phyloP scores from a whole-genome alignment of 2,329 filamentous ascomycete genomes.

The Cladobotryum protrusum region DNA sequence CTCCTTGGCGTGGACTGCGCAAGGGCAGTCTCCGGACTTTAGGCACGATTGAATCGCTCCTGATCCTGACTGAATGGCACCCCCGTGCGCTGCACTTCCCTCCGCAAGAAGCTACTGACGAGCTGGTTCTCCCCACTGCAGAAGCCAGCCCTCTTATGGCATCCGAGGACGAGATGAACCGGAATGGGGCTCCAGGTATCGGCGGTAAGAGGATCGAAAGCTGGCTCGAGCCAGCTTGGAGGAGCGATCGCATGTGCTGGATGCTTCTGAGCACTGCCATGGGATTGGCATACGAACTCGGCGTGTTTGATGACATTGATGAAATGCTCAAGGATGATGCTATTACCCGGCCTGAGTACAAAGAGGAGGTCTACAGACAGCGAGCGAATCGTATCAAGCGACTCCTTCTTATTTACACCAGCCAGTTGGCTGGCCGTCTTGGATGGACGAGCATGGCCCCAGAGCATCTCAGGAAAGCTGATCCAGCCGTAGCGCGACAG shows the following conservation, averaged over 20 bases:
- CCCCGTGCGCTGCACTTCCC: conserved; percentile 92
- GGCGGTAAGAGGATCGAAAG: conserved; percentile 84
- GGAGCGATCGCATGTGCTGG: conserved; percentile 94
- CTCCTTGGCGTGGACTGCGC: conserved; percentile 62
- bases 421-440: conserved; percentile 85
- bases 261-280: conserved; percentile 91
- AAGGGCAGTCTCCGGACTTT: conserved; percentile 80
- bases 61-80: conserved; percentile 96
- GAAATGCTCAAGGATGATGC: conserved; percentile 56
- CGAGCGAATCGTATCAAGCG: conserved; percentile 77
- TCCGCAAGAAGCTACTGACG: conserved; percentile 66
- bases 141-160: conserved; percentile 40
- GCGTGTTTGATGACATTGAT: conserved; percentile 87
- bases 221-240: conserved; percentile 94
- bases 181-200: conserved; percentile 46
- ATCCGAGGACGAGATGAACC: conserved; percentile 28
- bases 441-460: conserved; percentile 94
- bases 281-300: conserved; percentile 85
- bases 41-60: conserved; percentile 87
- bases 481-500: conserved; percentile 48
- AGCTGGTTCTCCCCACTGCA: conserved; percentile 58
- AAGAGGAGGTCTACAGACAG: conserved; percentile 70
- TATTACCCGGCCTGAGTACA: conserved; percentile 58
- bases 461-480: conserved; percentile 52
- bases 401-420: conserved; percentile 82